A percentile compares a stretch with the other conserved stretches of the same genome.
These are phyloP conservation scores for Phytophthora pini DNA, from an alignment of 352 stramenopile species.

Conservation along the genomic window DNA sequence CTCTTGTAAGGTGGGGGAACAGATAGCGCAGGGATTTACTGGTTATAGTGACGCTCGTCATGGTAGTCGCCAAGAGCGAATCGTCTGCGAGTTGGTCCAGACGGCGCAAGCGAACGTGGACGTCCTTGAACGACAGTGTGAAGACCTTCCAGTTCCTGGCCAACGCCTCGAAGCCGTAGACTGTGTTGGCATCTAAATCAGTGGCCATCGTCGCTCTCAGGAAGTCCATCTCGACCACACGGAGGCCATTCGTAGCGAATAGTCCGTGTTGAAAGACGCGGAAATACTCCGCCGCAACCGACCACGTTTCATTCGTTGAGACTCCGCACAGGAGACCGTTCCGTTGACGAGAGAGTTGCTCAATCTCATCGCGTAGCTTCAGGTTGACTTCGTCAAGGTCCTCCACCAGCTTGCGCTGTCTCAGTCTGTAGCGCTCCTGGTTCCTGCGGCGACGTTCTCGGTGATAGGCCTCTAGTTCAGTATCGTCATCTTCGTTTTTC, in stretches of 20 bases:
- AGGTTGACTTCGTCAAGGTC: neutral
- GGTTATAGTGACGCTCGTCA: slow-evolving; percentile 5
- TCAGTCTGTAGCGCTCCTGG: neutral
- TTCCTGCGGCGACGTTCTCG: neutral
- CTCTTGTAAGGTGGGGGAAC: neutral
- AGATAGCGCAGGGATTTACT: neutral
- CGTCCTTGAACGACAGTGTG: neutral
- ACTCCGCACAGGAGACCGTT: neutral
- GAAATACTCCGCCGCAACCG: neutral
- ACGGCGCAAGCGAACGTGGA: neutral
- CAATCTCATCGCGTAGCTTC: neutral
- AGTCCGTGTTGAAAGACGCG: slow-evolving; percentile 5
- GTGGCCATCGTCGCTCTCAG: neutral
- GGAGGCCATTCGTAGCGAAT: neutral
- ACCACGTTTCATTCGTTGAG: slow-evolving; percentile 5
- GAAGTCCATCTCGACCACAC: neutral
- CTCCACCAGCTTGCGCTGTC: neutral
- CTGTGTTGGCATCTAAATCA: slow-evolving; percentile 2
- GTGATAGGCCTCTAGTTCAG: no score
- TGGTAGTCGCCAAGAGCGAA: neutral
- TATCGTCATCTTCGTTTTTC: no score
- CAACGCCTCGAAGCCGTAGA: neutral
- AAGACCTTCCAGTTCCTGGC: slow-evolving; percentile 10
- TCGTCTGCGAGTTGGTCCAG: slow-evolving; percentile 4
- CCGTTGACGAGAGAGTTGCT: neutral